Evolutionary conservation across 2,329 filamentous ascomycete genomes (phyloP), one percentile per base, ranked within the genome.

Genomic region (Nemania sp.): DNA sequence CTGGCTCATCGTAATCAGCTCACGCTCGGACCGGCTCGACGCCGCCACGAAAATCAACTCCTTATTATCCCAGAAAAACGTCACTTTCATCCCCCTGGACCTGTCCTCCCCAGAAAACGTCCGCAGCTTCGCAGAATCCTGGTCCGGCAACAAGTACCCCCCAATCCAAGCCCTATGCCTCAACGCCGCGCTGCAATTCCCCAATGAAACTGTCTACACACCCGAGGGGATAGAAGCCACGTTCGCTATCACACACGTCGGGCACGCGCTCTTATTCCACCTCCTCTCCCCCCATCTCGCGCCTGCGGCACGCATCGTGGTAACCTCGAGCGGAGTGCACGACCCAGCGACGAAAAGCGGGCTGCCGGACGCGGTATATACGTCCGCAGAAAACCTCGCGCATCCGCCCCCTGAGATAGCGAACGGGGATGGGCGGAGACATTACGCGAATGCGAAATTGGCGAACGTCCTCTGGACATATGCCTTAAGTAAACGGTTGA

Each of bases 191-290:
- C 54, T 79, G 0, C 77, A 81, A 56, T 73, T 78, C 42, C 73
- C 74, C 0, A 62, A 61, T 0, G 56, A 56, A 0, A 44, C 76
- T 1, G 23, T 59, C 0, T 69, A 72, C 42, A 75, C 73, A 0
- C 54, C 46, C 0, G 74, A 80, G 17, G 74, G 75, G 6, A 62
- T 80, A 34, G 79, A 82, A 60, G 59, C 63, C 26, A 77, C 74
- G 6, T 82, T 82, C 58, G 77, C 68, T 4, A 69, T 79, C 57
- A 77, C 73, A 51, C 77, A 81, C 56, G 70, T 80, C 36, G 78
- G 78, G 5, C 77, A 82, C 59, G 73, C 77, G 12, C 64, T 80
- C 2, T 71, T 82, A 0, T 77, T 78, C 61, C 74, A 76, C 49
- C 71, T 80, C 3, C 69, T 82, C 3, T 65, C 65, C 3, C 72